Conservation (phyloP, 495 filamentous ascomycete species). For the Penicillium malachiteum region DNA sequence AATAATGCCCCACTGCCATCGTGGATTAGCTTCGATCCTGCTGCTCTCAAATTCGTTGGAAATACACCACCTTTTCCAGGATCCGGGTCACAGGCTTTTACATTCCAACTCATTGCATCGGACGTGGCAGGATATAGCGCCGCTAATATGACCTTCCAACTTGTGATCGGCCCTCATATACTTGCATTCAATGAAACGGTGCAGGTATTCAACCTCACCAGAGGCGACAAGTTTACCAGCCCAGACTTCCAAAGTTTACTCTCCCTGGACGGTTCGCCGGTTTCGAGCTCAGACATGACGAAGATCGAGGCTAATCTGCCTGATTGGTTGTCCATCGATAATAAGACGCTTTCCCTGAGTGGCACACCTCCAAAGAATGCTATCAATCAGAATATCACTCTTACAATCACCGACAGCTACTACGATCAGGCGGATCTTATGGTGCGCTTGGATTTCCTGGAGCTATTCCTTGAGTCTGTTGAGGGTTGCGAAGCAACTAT, state of each 20-base stretch:
- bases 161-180: conserved; percentile 68
- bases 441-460: conserved; percentile 56
- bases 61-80: conserved; percentile 64
- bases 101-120: conserved; percentile 73
- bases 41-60: conserved; percentile 68
- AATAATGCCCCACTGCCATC: conserved; percentile 83
- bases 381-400: conserved; percentile 60
- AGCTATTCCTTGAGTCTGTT: conserved; percentile 44
- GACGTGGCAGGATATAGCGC: conserved; percentile 77
- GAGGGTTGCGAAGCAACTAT: conserved; percentile 53
- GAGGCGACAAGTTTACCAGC: conserved; percentile 55
- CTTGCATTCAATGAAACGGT: conserved; percentile 58
- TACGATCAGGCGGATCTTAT: conserved; percentile 63
- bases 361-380: conserved; percentile 61
- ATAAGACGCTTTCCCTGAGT: conserved; percentile 56
- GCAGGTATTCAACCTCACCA: conserved; percentile 58
- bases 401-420: conserved; percentile 63
- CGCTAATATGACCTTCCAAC: conserved; percentile 60
- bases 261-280: conserved; percentile 59
- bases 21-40: conserved; percentile 75
- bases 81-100: conserved; percentile 68
- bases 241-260: conserved; percentile 52
- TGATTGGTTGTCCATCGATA: conserved; percentile 69
- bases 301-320: conserved; percentile 56
- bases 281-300: conserved; percentile 44